Conservation (phyloP, 1,139 yeast genomes). For the Pneumocystis oryctolagi region DNA sequence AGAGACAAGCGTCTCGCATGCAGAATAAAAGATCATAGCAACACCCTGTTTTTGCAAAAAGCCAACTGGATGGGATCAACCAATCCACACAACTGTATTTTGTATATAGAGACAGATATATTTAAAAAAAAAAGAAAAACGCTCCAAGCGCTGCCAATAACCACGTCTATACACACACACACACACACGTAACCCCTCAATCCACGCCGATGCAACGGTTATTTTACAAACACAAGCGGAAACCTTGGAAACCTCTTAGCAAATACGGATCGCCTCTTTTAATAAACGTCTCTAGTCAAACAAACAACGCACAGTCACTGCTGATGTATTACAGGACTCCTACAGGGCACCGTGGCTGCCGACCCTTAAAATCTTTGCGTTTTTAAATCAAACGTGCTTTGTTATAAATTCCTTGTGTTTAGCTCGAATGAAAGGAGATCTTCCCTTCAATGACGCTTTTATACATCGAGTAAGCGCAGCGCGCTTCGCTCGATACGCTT, state of each 20-base stretch:
- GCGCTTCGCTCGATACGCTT: not conserved
- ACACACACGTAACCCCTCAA: too few species aligned
- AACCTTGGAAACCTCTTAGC: too few species aligned
- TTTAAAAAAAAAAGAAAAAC: too few species aligned
- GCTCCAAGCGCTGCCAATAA: too few species aligned
- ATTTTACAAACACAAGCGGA: too few species aligned
- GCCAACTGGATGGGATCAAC: too few species aligned
- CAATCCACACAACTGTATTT: too few species aligned
- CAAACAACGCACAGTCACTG: not conserved
- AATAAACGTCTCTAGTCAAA: not conserved
- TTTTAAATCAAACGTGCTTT: not conserved
- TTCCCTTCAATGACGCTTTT: not conserved
- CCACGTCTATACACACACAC: too few species aligned
- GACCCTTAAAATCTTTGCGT: not conserved
- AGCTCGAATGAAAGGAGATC: not conserved
- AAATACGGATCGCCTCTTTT: not conserved
- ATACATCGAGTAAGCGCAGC: not conserved
- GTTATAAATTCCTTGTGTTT: not conserved
- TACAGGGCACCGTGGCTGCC: not conserved
- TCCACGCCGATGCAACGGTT: too few species aligned
- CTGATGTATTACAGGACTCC: too few species aligned
- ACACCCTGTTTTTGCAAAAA: too few species aligned
- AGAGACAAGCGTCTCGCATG: not conserved
- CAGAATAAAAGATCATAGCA: not conserved
- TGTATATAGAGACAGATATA: too few species aligned